Conservation (phyloP, 2,329 filamentous ascomycete genomes). For the Cladosporium sp. region DNA sequence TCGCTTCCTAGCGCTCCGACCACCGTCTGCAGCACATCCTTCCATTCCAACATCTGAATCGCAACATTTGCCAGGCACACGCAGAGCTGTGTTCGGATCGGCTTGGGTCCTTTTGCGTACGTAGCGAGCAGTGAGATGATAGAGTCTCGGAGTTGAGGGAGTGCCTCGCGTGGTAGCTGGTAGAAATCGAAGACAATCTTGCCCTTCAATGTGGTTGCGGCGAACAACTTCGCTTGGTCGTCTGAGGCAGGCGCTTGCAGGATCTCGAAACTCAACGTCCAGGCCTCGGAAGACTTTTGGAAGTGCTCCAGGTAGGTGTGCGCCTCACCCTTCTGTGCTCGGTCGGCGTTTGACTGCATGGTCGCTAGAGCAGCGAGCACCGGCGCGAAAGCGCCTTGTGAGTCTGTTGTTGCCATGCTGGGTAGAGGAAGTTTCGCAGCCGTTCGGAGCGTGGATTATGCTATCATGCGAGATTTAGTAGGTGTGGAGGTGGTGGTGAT, state of each 20-base stretch:
- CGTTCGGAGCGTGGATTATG: background rate
- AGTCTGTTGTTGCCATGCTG: conserved; percentile 37
- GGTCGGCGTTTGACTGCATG: conserved; percentile 81
- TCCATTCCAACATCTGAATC: conserved; percentile 95
- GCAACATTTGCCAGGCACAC: conserved; percentile 93
- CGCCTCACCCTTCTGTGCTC: conserved; percentile 82
- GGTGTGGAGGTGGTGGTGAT: background rate
- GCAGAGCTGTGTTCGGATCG: conserved; percentile 80
- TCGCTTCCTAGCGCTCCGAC: conserved; percentile 76
- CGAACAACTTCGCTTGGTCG: conserved; percentile 87
- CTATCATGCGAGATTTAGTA: background rate
- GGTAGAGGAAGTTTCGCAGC: conserved; percentile 13
- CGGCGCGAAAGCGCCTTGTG: conserved; percentile 46
- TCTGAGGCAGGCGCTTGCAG: conserved; percentile 75
- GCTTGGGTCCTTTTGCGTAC: conserved; percentile 79
- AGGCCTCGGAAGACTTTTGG: conserved; percentile 95
- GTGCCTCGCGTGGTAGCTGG: conserved; percentile 76
- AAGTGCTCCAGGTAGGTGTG: conserved; percentile 91
- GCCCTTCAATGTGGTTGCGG: conserved; percentile 94
- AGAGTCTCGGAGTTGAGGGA: conserved; percentile 78
- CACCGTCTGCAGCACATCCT: conserved; percentile 83
- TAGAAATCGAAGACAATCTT: conserved; percentile 98
- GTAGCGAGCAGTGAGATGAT: conserved; percentile 78
- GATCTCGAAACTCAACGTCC: conserved; percentile 84
- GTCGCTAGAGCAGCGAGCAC: conserved; percentile 87